phyloP scores from a whole-genome alignment of 2,329 filamentous ascomycete species.

The Trichoderma sp. region DNA sequence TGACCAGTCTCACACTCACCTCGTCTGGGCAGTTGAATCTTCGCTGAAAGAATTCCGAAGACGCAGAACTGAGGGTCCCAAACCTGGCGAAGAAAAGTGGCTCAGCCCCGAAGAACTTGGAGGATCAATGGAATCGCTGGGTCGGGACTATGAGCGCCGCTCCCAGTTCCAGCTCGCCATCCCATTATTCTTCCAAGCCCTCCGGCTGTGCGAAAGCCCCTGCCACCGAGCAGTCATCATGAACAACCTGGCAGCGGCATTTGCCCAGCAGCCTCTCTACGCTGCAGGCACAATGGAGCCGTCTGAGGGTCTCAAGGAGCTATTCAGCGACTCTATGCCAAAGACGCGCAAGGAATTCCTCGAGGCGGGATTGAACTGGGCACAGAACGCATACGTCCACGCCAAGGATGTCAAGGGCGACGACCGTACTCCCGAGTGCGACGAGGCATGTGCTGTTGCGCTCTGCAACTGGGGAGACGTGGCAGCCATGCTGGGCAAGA shows the following conservation, averaged over 20 bases:
- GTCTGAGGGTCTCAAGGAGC: constrained; percentile 34
- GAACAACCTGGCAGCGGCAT: constrained; percentile 77
- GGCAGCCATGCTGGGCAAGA: constrained; percentile 70
- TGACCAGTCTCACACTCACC: constrained; percentile 69
- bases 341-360: constrained; percentile 62
- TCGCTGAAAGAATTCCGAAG: constrained; percentile 72
- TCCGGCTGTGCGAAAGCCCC: constrained; percentile 64
- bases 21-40: constrained; percentile 82
- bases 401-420: constrained; percentile 66
- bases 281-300: constrained; percentile 34
- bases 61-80: constrained; percentile 66
- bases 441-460: constrained; percentile 78
- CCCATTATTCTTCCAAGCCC: constrained; percentile 82
- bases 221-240: constrained; percentile 85
- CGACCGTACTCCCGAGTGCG: constrained; percentile 74
- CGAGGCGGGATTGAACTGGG: constrained; percentile 74
- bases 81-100: constrained; percentile 71
- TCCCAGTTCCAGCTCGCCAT: constrained; percentile 79
- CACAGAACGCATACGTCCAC: constrained; percentile 71
- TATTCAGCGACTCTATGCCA: constrained; percentile 37
- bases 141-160: constrained; percentile 71
- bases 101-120: constrained; percentile 71
- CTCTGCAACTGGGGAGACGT: constrained; percentile 88
- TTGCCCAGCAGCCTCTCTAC: constrained; percentile 65
- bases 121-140: constrained; percentile 74